Percentiles rank a stretch among this genome's conserved stretches.
phyloP scores from a whole-genome alignment of 2,329 filamentous ascomycete species.

The Ramichloridium luteum region DNA sequence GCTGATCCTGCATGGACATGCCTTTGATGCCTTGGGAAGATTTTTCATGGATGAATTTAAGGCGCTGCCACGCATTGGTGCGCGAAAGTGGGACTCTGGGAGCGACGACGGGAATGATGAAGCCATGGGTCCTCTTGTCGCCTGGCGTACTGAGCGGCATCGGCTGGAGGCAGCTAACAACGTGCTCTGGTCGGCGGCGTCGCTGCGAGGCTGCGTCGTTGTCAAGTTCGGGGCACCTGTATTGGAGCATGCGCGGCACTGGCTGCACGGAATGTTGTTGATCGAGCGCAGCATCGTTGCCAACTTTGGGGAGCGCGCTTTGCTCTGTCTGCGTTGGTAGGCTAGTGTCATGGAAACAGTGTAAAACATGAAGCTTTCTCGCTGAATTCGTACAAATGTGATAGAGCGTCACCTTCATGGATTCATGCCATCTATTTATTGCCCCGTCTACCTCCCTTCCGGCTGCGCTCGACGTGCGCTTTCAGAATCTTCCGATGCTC shows the following conservation, averaged over 20 bases:
- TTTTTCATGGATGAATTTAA: slow-evolving; percentile 75
- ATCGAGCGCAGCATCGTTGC: slow-evolving; percentile 59
- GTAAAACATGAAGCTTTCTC: no score
- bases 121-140: slow-evolving; percentile 29
- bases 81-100: slow-evolving; percentile 54
- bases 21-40: slow-evolving; percentile 51
- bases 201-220: slow-evolving; percentile 69
- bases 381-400: no score
- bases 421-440: no score
- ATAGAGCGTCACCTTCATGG: no score
- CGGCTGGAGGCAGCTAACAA: slow-evolving; percentile 45
- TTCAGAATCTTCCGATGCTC: slow-evolving; percentile 71
- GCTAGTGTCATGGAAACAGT: no score
- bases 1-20: slow-evolving; percentile 63
- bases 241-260: slow-evolving; percentile 68
- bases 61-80: slow-evolving; percentile 67
- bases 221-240: slow-evolving; percentile 80
- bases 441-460: slow-evolving; percentile 69
- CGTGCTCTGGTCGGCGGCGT: slow-evolving; percentile 71
- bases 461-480: slow-evolving; percentile 70
- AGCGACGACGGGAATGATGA: slow-evolving; percentile 25
- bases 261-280: slow-evolving; percentile 64
- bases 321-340: slow-evolving; percentile 66
- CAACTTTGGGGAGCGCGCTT: slow-evolving; percentile 67
- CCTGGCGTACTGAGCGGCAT: slow-evolving; percentile 32